phyloP scores from a whole-genome alignment of 1,139 yeast genomes.

The Hyphopichia burtonii region DNA sequence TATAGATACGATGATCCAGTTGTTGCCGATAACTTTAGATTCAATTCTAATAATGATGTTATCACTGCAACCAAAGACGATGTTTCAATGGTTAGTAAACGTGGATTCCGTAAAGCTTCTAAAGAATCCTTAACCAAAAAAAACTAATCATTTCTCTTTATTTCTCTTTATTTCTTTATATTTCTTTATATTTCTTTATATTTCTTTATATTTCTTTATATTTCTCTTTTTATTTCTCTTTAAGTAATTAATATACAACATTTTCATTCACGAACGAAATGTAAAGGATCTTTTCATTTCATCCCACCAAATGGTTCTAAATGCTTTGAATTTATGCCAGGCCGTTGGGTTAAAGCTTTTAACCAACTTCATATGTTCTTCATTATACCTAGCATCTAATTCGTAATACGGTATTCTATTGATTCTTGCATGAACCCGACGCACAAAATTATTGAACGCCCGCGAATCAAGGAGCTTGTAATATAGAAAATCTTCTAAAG shows the following conservation, averaged over 20 bases:
- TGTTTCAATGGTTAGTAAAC: slow-evolving; percentile 62
- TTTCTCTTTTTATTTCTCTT: too few species aligned
- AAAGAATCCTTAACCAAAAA: background rate
- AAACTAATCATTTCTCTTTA: background rate
- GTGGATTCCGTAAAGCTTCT: slow-evolving; percentile 55
- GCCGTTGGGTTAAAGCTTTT: slow-evolving; percentile 47
- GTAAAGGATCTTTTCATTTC: slow-evolving; percentile 55
- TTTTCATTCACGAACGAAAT: background rate
- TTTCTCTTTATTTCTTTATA: background rate
- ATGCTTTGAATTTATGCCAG: slow-evolving; percentile 60
- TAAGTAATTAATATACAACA: too few species aligned
- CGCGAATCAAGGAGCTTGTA: slow-evolving; percentile 54
- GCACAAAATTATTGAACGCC: slow-evolving; percentile 68
- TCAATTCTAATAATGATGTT: slow-evolving; percentile 68
- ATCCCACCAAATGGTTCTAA: slow-evolving; percentile 57
- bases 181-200: too few species aligned
- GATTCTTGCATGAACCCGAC: slow-evolving; percentile 59
- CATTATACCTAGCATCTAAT: slow-evolving; percentile 15
- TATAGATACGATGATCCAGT: slow-evolving; percentile 62
- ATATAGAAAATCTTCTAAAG: slow-evolving; percentile 51
- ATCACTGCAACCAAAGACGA: slow-evolving; percentile 71
- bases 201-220: too few species aligned
- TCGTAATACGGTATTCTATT: slow-evolving; percentile 51
- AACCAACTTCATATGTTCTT: slow-evolving; percentile 16
- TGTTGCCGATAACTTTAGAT: slow-evolving; percentile 76